These are phyloP conservation scores for Davidsoniella neocaledoniae DNA, from an alignment of 2,329 filamentous ascomycete species.

Conservation along the genomic window DNA sequence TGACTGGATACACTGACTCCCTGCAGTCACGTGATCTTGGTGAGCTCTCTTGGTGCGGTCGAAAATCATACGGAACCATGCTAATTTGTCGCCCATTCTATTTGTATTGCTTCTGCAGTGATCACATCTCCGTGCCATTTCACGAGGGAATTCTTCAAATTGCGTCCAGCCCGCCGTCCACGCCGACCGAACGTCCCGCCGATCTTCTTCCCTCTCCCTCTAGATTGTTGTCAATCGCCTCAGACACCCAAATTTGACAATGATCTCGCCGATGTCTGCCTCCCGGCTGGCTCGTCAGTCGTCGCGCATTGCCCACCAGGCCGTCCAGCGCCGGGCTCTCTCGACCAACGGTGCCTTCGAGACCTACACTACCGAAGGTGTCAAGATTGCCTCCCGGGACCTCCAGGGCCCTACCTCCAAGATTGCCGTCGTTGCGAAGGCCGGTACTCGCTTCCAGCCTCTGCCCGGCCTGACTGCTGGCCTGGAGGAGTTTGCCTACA, in stretches of 20 bases:
- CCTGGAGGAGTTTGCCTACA: conserved; percentile 92
- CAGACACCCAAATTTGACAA: conserved; percentile 33
- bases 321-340: conserved; percentile 34
- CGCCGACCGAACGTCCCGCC: conserved; percentile 14
- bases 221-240: conserved; percentile 31
- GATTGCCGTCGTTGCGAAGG: conserved; percentile 82
- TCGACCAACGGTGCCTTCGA: conserved; percentile 66
- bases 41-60: conserved; percentile 6
- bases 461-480: conserved; percentile 78
- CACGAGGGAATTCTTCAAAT: conserved; percentile 25
- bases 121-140: conserved; percentile 1
- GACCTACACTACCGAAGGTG: conserved; percentile 64
- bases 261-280: conserved; percentile 46
- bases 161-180: conserved; percentile 5
- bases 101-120: background rate
- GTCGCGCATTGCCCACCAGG: conserved; percentile 38
- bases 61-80: conserved; percentile 14
- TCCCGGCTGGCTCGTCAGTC: conserved; percentile 40
- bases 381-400: conserved; percentile 89
- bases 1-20: conserved; percentile 12
- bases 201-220: conserved; percentile 19
- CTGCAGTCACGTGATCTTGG: conserved; percentile 6
- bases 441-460: conserved; percentile 82
- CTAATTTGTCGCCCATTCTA: conserved; percentile 10
- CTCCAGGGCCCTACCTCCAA: conserved; percentile 76